A percentile compares a stretch with the other conserved stretches of the same genome.
These are phyloP conservation scores for Citrus cavaleriei DNA, from an alignment of 345 rosid species.

Conservation along the genomic window DNA sequence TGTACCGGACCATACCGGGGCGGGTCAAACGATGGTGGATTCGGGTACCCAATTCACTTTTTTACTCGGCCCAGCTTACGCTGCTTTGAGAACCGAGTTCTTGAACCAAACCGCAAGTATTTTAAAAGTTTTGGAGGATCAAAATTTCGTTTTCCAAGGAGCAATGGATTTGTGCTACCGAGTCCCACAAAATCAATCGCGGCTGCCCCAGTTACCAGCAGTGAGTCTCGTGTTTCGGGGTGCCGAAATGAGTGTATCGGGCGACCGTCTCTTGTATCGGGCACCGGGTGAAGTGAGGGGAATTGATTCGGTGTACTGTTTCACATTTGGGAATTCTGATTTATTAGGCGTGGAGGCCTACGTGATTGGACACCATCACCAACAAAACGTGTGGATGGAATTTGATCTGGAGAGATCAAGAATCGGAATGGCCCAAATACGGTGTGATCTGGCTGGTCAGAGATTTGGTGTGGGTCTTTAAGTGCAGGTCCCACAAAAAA, in stretches of 20 bases:
- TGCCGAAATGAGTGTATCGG: constrained; percentile 69
- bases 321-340: constrained; percentile 90
- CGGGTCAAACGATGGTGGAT: constrained; percentile 95
- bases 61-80: constrained; percentile 81
- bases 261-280: constrained; percentile 54
- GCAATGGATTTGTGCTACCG: constrained; percentile 87
- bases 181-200: constrained; percentile 28
- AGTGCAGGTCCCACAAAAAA: neutral
- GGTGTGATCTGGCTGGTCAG: constrained; percentile 77
- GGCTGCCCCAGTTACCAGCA: constrained; percentile 43
- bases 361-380: constrained; percentile 93
- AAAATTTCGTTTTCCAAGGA: constrained; percentile 73
- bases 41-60: constrained; percentile 91
- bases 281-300: constrained; percentile 58
- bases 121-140: constrained; percentile 55
- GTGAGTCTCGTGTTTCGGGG: constrained; percentile 72
- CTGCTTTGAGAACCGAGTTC: constrained; percentile 55
- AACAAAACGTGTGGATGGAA: constrained; percentile 91
- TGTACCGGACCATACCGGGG: constrained; percentile 88
- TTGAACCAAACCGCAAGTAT: constrained; percentile 51
- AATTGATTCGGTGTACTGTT: constrained; percentile 67
- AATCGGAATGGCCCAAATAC: constrained; percentile 69
- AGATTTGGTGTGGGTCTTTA: constrained; percentile 44
- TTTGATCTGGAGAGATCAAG: constrained; percentile 76
- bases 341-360: constrained; percentile 78